Conservation (phyloP, 345 rosid genomes). For the Brassica juncea region DNA sequence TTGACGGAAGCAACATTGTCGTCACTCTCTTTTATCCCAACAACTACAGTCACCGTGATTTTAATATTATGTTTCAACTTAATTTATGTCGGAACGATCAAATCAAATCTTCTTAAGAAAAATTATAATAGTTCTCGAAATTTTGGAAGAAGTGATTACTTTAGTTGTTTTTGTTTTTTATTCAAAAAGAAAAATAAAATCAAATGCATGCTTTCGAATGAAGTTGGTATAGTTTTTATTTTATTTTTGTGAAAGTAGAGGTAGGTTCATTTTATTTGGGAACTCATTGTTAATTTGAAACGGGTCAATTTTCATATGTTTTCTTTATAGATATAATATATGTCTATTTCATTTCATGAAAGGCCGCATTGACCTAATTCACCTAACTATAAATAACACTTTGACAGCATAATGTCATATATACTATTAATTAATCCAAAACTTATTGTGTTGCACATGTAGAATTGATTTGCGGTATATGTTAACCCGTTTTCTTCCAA, state of each 20-base stretch:
- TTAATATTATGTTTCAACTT: neutral
- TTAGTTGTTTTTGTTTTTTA: neutral
- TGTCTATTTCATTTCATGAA: conserved; percentile 3
- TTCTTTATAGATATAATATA: neutral
- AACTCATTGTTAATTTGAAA: conserved; percentile 24
- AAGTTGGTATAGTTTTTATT: conserved; percentile 26
- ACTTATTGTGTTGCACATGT: conserved; percentile 14
- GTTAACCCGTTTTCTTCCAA: neutral
- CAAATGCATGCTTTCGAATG: conserved; percentile 30
- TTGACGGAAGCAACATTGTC: conserved; percentile 34
- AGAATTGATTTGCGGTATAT: conserved; percentile 5
- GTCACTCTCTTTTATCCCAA: conserved; percentile 34
- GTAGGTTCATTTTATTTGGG: conserved; percentile 10
- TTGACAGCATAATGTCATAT: neutral
- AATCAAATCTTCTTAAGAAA: neutral
- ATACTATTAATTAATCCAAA: neutral
- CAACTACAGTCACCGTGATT: neutral
- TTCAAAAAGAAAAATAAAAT: neutral
- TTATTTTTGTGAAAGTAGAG: conserved; percentile 18
- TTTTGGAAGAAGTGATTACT: neutral
- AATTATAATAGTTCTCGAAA: neutral
- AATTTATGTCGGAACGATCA: neutral
- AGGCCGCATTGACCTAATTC: conserved; percentile 38
- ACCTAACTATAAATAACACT: conserved; percentile 25
- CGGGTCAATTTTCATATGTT: conserved; percentile 9